These are phyloP conservation scores for Saccharomycopsis fibuligera DNA, from an alignment of 805 yeast genomes.

Conservation along the genomic window DNA sequence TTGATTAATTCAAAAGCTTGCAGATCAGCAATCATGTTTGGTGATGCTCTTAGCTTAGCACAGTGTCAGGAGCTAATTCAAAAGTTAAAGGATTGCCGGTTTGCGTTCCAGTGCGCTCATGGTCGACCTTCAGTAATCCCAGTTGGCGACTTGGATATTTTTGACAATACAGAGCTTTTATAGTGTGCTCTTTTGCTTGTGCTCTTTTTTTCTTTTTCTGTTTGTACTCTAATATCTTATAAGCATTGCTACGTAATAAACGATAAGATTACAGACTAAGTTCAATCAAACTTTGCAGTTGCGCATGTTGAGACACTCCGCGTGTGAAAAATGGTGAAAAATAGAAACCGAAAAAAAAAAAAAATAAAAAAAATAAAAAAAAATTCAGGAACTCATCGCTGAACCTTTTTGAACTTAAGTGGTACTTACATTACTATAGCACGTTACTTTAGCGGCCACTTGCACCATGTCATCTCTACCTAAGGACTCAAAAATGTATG, in stretches of 20 bases:
- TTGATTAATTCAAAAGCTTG: slow-evolving; percentile 59
- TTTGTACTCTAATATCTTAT: background rate
- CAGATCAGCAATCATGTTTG: slow-evolving; percentile 65
- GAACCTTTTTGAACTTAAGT: too few species aligned
- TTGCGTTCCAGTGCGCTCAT: slow-evolving; percentile 81
- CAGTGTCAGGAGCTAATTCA: slow-evolving; percentile 43
- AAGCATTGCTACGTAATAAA: background rate
- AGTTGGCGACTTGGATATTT: slow-evolving; percentile 22
- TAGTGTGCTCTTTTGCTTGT: background rate
- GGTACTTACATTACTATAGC: too few species aligned
- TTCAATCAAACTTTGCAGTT: background rate
- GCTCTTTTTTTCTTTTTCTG: background rate
- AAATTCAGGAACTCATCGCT: too few species aligned
- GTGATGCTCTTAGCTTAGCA: slow-evolving; percentile 37
- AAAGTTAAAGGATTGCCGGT: slow-evolving; percentile 39
- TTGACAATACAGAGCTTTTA: background rate
- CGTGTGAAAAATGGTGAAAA: too few species aligned
- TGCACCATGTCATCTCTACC: too few species aligned
- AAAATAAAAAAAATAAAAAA: too few species aligned
- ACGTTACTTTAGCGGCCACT: too few species aligned
- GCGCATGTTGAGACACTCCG: too few species aligned
- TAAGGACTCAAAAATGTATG: too few species aligned
- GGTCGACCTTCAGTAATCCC: slow-evolving; percentile 75
- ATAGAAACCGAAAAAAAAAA: background rate
- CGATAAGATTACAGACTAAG: background rate